Evolutionary conservation across 441 rosid species (phyloP).

Genomic region (Gossypium gossypioides): DNA sequence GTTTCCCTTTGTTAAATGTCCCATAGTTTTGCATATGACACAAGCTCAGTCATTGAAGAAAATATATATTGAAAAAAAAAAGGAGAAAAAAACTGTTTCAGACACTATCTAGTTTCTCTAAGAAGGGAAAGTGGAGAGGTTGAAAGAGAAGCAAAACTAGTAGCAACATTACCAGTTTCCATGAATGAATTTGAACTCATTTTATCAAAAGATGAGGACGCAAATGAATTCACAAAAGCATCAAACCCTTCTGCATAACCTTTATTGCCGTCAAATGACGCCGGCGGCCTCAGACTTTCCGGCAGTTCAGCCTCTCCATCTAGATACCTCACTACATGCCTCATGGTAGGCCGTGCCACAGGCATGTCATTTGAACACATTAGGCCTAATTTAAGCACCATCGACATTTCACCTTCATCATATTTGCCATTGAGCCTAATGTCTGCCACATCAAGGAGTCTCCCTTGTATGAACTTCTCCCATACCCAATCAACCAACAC

Average conservation of each 20-base stretch:
- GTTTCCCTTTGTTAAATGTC: neutral
- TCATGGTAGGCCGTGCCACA: conserved; percentile 52
- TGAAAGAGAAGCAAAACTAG: conserved; percentile 20
- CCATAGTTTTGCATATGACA: neutral
- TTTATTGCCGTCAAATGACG: neutral
- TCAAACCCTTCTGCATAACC: conserved; percentile 30
- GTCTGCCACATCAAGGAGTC: conserved; percentile 40
- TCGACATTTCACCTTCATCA: conserved; percentile 31
- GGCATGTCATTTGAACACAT: conserved; percentile 51
- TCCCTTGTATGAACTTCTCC: conserved; percentile 34
- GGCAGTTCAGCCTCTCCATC: conserved; percentile 53
- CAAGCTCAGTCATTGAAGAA: neutral
- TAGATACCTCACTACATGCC: conserved; percentile 52
- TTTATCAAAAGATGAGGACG: conserved; percentile 21
- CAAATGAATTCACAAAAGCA: conserved; percentile 20
- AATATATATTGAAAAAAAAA: neutral
- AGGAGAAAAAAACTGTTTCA: neutral
- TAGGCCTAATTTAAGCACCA: conserved; percentile 60
- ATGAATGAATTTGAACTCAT: conserved; percentile 10
- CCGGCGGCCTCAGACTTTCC: conserved; percentile 15
- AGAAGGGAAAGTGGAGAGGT: conserved; percentile 25
- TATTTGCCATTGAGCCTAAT: conserved; percentile 32
- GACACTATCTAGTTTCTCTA: conserved; percentile 11
- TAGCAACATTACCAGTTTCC: conserved; percentile 15
- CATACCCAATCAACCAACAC: conserved; percentile 70